Conservation (phyloP, 768 basidiomycete genomes). For the Clavaria fumosa region DNA sequence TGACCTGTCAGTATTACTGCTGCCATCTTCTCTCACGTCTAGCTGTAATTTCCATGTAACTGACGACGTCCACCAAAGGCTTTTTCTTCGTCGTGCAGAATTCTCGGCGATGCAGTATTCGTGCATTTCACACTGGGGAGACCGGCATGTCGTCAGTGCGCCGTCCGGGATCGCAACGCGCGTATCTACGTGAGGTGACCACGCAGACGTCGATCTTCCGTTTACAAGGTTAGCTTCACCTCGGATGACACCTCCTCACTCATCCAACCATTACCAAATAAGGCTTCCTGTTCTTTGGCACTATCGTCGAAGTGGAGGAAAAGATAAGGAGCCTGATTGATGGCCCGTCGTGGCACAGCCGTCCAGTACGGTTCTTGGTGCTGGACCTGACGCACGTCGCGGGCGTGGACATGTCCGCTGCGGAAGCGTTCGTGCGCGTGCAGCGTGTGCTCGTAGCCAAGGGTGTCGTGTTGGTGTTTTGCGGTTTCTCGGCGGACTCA, state of each 20-base stretch:
- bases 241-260: not conserved
- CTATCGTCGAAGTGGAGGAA: constrained; percentile 81
- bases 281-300: constrained; percentile 89
- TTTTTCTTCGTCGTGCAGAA: constrained; percentile 97
- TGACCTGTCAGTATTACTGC: constrained; percentile 49
- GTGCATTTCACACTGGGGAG: constrained; percentile 70
- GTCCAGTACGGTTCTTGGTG: constrained; percentile 80
- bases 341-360: constrained; percentile 48
- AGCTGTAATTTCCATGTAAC: not conserved
- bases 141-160: constrained; percentile 83
- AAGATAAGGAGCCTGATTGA: constrained; percentile 66
- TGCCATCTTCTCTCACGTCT: not conserved
- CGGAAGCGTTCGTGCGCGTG: constrained; percentile 87
- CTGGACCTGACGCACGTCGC: constrained; percentile 75
- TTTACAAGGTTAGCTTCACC: constrained; percentile 46
- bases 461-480: constrained; percentile 76
- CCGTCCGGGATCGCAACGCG: constrained; percentile 72
- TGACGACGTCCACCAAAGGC: too few relatives aligned
- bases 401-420: constrained; percentile 88
- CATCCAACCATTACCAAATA: not conserved
- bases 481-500: constrained; percentile 55
- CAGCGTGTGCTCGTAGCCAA: constrained; percentile 66
- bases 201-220: constrained; percentile 81
- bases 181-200: constrained; percentile 85
- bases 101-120: constrained; percentile 72